Percentiles rank a stretch among this genome's conserved stretches.
phyloP scores from a whole-genome alignment of 352 stramenopile species.

The Phytophthora citrophthora region DNA sequence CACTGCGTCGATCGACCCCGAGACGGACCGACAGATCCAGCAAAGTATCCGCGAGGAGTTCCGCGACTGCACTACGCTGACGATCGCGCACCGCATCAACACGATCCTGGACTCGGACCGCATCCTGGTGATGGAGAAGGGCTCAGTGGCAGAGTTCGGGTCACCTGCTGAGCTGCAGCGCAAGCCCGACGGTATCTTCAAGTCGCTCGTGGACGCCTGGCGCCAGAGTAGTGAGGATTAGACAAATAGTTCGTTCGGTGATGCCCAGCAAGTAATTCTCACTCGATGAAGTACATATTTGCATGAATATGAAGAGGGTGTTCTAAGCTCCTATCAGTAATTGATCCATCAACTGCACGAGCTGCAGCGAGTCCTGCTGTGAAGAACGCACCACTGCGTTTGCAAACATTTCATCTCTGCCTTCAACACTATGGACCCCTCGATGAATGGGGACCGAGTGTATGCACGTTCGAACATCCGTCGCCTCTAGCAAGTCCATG shows the following conservation, averaged over 20 bases:
- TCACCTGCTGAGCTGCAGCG: conserved; percentile 48
- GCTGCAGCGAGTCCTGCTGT: conserved; percentile 5
- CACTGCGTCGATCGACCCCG: conserved; percentile 90
- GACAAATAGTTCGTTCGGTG: not conserved
- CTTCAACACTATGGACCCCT: not conserved
- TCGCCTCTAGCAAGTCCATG: not conserved
- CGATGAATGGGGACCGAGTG: conserved; percentile 1
- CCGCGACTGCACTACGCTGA: conserved; percentile 90
- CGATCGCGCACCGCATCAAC: conserved; percentile 94
- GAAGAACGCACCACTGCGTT: conserved; percentile 6
- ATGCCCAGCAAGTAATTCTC: no score
- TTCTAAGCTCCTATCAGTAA: not conserved
- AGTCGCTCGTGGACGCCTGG: conserved; percentile 55
- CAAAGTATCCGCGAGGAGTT: conserved; percentile 92
- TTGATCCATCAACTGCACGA: conserved; percentile 14
- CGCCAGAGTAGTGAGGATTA: conserved; percentile 50
- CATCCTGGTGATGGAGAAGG: conserved; percentile 90
- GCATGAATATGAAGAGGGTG: no score
- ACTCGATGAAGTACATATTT: conserved; percentile 2
- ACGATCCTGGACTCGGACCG: conserved; percentile 94
- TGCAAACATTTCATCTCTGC: conserved; percentile 1
- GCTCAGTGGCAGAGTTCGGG: conserved; percentile 32
- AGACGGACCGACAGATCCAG: conserved; percentile 69
- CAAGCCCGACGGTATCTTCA: conserved; percentile 25
- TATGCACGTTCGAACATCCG: conserved; percentile 16